Percentiles rank a stretch among this genome's conserved stretches.
Conservation (phyloP, 768 basidiomycete species). For the Hygrophorus pudorinus region DNA sequence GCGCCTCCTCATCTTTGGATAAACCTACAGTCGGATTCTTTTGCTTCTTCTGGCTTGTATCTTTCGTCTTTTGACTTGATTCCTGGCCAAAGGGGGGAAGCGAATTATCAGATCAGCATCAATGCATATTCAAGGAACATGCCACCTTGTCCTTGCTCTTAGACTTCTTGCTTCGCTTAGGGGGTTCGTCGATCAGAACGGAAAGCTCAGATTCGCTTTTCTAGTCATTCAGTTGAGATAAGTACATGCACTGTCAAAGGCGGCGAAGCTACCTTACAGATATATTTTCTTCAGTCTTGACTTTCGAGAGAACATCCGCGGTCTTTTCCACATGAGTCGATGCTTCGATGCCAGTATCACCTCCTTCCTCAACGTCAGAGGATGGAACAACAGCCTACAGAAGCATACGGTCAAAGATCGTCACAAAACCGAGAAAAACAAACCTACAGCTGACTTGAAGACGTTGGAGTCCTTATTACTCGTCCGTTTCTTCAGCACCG, state of each 20-base stretch:
- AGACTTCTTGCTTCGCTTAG: conserved; percentile 31
- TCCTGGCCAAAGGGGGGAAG: conserved; percentile 10
- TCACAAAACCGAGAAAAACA: background rate
- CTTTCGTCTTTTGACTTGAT: conserved; percentile 16
- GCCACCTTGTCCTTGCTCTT: conserved; percentile 29
- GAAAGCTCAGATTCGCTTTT: conserved; percentile 55
- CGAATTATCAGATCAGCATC: background rate
- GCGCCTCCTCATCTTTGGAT: conserved; percentile 60
- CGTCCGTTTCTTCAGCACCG: background rate
- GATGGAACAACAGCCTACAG: conserved; percentile 23
- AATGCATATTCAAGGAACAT: background rate
- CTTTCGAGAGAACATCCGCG: background rate
- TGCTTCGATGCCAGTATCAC: background rate
- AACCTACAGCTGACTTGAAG: conserved; percentile 30
- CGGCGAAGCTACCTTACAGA: background rate
- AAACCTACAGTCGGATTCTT: conserved; percentile 21
- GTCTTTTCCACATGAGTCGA: conserved; percentile 2
- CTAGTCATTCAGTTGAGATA: conserved; percentile 7
- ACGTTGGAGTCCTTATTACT: conserved; percentile 11
- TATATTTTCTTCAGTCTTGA: background rate
- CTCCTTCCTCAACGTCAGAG: conserved; percentile 28
- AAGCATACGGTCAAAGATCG: background rate
- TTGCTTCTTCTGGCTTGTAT: conserved; percentile 20
- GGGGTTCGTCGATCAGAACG: conserved; percentile 47
- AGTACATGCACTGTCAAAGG: background rate